Evolutionary conservation across 2,329 filamentous ascomycete genomes (phyloP), one percentile per base, ranked within the genome.

Genomic region (Drechslerella coelobrocha): DNA sequence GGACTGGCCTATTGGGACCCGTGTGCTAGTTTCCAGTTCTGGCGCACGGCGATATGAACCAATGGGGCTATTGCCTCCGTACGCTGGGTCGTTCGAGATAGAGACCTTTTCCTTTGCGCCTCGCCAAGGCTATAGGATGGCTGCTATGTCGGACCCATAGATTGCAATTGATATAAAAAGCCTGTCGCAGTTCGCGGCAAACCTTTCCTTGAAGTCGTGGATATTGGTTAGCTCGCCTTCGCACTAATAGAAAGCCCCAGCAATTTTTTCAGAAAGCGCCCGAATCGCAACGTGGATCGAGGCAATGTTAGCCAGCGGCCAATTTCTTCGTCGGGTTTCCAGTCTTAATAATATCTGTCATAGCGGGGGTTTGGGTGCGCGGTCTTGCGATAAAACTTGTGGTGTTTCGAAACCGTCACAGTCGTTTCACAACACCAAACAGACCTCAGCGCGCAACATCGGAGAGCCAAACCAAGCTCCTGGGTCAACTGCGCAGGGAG

Each of bases 371-470:
- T n/a, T n/a, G n/a, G n/a, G 50, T 50, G 63, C 51, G 56, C 56
- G 57, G 57, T 53, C 65, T 52, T 53, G 34, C 34, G 23, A 48
- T 69, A 48, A 69, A 69, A 69, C 65, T 43, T 31, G 52, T 62
- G 65, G 57, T 39, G 65, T 69, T 69, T 69, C 65, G 57, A 69
- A 69, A 69, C 57, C 59, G 65, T 69, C 59, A 43, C 41, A 62
- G 65, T 37, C 31, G 65, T 69, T 69, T 69, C 65, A 69, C 54
- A 59, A 52, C 51, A 26, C 54, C 29, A 34, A 61, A 50, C 52
- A 48, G 43, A 47, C 48, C 31, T 45, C 24, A 39, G 57, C 63
- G 63, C 43, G 26, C 50, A 57, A 62, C 31, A 47, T 48, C 56
- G 65, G 57, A 69, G 47, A 31, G 10, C n/a, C 41, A 45, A 45